These are phyloP conservation scores for Pyrenopolyporus hunteri DNA, from an alignment of 495 filamentous ascomycete genomes.

Conservation along the genomic window DNA sequence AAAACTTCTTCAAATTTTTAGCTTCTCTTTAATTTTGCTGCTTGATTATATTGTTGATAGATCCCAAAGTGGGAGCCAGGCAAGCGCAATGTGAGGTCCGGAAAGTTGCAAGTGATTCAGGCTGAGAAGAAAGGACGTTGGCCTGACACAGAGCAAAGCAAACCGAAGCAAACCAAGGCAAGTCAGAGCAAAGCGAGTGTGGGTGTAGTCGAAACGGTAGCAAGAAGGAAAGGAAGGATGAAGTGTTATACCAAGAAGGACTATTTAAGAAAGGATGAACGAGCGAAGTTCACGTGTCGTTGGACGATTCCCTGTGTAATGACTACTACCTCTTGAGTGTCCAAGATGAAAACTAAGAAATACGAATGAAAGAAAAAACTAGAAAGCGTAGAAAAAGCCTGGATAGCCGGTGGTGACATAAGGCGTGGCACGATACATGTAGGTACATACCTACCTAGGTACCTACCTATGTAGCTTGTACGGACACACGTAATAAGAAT, in stretches of 20 bases:
- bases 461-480: too few species aligned
- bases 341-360: conserved; percentile 20
- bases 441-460: too few species aligned
- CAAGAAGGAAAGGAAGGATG: conserved; percentile 12
- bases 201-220: conserved; percentile 17
- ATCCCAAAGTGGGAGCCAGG: not conserved
- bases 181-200: conserved; percentile 20
- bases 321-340: too few species aligned
- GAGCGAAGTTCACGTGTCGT: conserved; percentile 33
- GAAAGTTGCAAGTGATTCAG: conserved; percentile 23
- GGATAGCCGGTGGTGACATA: conserved; percentile 18
- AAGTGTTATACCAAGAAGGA: conserved; percentile 19
- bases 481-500: too few species aligned
- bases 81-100: conserved; percentile 6
- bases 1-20: too few species aligned
- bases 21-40: conserved; percentile 9
- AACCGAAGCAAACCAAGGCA: conserved; percentile 20
- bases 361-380: conserved; percentile 22
- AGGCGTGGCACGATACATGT: conserved; percentile 34
- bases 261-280: conserved; percentile 23
- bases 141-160: conserved; percentile 12
- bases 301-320: conserved; percentile 15
- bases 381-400: conserved; percentile 18
- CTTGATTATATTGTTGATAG: conserved; percentile 1
- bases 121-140: conserved; percentile 18